Evolutionary conservation across 805 yeast species (phyloP).

Genomic region (Zygosaccharomyces gambellarensis): DNA sequence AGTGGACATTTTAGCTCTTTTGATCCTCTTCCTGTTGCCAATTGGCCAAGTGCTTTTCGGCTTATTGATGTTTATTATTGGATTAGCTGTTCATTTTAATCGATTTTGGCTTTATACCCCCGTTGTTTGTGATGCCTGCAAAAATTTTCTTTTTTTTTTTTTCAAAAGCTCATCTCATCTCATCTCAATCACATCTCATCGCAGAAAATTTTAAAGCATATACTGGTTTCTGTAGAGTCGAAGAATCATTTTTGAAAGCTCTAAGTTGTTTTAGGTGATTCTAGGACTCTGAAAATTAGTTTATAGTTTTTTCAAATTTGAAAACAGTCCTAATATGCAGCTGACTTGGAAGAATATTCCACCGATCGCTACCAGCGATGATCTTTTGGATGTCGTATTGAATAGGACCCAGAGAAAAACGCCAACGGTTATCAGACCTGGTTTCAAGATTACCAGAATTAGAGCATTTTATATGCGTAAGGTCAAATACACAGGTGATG

Average conservation of each 20-base stretch:
- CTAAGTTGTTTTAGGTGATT: not conserved
- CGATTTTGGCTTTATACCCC: not conserved
- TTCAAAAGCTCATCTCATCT: constrained; percentile 24
- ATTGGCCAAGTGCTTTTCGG: not conserved
- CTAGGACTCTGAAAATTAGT: not conserved
- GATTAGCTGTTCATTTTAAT: not conserved
- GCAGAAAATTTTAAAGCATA: not conserved
- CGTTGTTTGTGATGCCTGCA: constrained; percentile 4
- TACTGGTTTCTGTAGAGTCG: not conserved
- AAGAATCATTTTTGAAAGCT: not conserved
- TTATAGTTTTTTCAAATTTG: not conserved
- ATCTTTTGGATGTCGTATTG: constrained; percentile 90
- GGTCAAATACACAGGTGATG: constrained; percentile 93
- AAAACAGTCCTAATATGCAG: constrained; percentile 51
- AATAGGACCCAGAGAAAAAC: constrained; percentile 98
- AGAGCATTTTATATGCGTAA: constrained; percentile 98
- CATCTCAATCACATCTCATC: constrained; percentile 1
- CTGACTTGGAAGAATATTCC: constrained; percentile 98
- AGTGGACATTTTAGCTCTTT: not conserved
- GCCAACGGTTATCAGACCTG: constrained; percentile 97
- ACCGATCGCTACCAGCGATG: constrained; percentile 86
- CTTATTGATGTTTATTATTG: not conserved
- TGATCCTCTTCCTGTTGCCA: not conserved
- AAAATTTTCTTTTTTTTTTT: constrained; percentile 11
- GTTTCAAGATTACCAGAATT: constrained; percentile 93